Percentiles rank a stretch among this genome's conserved stretches.
These are phyloP conservation scores for Trypanosoma melophagium DNA, from an alignment of 208 protist genomes.

Conservation along the genomic window DNA sequence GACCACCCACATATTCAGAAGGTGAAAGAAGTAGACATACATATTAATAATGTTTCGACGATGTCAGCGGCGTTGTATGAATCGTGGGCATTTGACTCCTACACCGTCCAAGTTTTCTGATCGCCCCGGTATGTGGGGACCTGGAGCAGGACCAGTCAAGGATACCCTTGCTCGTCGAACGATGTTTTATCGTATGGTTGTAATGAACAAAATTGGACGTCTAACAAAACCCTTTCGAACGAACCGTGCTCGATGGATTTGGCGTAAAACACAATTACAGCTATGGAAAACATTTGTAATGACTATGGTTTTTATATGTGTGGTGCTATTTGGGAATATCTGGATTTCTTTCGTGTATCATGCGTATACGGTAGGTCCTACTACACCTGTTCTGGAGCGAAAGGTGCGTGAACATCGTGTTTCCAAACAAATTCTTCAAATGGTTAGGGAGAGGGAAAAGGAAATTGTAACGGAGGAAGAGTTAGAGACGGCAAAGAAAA, in stretches of 20 bases:
- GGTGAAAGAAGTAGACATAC: not conserved
- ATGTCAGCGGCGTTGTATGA: slow-evolving; percentile 49
- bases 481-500: slow-evolving; percentile 46
- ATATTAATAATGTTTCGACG: slow-evolving; percentile 67
- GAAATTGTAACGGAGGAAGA: slow-evolving; percentile 71
- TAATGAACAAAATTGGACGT: slow-evolving; percentile 83
- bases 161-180: slow-evolving; percentile 81
- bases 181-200: slow-evolving; percentile 84
- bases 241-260: slow-evolving; percentile 75
- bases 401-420: slow-evolving; percentile 89
- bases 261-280: slow-evolving; percentile 84
- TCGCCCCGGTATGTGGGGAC: slow-evolving; percentile 85
- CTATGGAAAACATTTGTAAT: slow-evolving; percentile 88
- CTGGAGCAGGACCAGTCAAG: slow-evolving; percentile 73
- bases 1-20: too few relatives aligned
- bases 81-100: slow-evolving; percentile 72
- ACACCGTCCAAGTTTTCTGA: slow-evolving; percentile 87
- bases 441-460: slow-evolving; percentile 87
- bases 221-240: slow-evolving; percentile 87
- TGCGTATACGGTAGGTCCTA: slow-evolving; percentile 85
- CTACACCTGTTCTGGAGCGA: slow-evolving; percentile 85
- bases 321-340: slow-evolving; percentile 79
- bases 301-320: slow-evolving; percentile 81
- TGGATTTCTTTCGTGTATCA: slow-evolving; percentile 89
- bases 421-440: slow-evolving; percentile 90